A percentile compares a stretch with the other conserved stretches of the same genome.
Conservation (phyloP, 2,329 filamentous ascomycete genomes). For the Stagonosporopsis cucurbitacearum region DNA sequence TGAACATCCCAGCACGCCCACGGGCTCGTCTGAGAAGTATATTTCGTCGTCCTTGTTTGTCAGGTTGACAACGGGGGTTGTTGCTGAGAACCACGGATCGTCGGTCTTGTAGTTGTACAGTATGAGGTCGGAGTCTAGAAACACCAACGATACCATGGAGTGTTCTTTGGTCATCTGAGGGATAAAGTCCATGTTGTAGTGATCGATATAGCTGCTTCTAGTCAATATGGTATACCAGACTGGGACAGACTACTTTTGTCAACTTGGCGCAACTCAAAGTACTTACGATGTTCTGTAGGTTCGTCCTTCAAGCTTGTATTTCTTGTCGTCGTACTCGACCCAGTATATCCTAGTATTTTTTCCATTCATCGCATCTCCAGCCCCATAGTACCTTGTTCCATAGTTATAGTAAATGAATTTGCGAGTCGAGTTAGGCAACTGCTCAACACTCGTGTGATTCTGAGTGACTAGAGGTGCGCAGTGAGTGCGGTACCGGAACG, state of each 20-base stretch:
- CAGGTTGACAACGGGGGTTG: background rate
- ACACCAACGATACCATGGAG: background rate
- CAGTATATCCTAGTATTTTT: too few relatives aligned
- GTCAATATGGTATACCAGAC: too few relatives aligned
- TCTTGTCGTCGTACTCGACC: too few relatives aligned
- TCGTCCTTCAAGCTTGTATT: too few relatives aligned
- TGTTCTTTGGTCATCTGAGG: background rate
- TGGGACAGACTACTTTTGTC: too few relatives aligned
- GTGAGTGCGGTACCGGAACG: background rate
- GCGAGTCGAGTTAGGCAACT: background rate
- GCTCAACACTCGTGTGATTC: background rate
- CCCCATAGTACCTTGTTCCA: background rate
- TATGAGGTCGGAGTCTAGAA: too few relatives aligned
- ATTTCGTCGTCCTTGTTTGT: background rate
- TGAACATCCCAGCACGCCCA: background rate
- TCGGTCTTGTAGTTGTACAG: background rate
- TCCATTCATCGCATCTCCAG: background rate
- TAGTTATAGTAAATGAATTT: background rate
- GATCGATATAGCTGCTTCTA: background rate
- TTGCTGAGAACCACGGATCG: slow-evolving; percentile 5
- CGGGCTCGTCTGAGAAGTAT: background rate
- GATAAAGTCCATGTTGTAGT: background rate
- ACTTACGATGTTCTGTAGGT: background rate
- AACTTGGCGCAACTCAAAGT: too few relatives aligned
- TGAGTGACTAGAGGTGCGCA: background rate